These are phyloP conservation scores for Sugiyamaella xylanicola DNA, from an alignment of 1,139 yeast species.

Conservation along the genomic window DNA sequence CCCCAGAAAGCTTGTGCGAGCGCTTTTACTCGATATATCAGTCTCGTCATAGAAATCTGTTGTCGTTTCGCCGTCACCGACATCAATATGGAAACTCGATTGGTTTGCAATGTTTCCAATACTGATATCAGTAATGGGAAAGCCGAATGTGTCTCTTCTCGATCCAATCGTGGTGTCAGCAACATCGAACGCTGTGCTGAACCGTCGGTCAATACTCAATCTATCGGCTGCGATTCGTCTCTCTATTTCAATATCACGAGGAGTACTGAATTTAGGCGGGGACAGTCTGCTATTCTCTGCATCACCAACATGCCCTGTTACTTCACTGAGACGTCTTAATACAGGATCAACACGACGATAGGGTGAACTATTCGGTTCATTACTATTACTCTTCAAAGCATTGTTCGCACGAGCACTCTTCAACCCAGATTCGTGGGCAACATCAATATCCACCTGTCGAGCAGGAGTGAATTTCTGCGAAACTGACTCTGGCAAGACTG, in stretches of 20 bases:
- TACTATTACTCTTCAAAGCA: not conserved
- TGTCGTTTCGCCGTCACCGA: constrained; percentile 5
- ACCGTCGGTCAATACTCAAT: constrained; percentile 11
- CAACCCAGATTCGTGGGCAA: not conserved
- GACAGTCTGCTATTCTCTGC: not conserved
- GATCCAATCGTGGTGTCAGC: constrained; percentile 8
- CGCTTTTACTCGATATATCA: not conserved
- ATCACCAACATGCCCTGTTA: no score
- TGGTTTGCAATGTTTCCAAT: constrained; percentile 8
- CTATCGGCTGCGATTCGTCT: constrained; percentile 9
- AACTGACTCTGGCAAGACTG: no score
- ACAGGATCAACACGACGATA: constrained; percentile 5
- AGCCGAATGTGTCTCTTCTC: constrained; percentile 18
- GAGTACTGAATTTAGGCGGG: not conserved
- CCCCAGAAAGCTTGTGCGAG: no score
- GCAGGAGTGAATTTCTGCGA: not conserved
- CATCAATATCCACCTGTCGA: not conserved
- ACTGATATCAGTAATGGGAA: constrained; percentile 10
- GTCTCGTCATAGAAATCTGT: not conserved
- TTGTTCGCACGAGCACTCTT: not conserved
- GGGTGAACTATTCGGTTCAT: not conserved
- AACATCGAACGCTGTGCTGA: constrained; percentile 3
- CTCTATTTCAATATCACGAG: constrained; percentile 10
- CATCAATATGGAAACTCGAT: constrained; percentile 13
- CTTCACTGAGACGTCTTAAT: not conserved